phyloP scores from a whole-genome alignment of 331 rosid species.

The Cydonia oblonga region DNA sequence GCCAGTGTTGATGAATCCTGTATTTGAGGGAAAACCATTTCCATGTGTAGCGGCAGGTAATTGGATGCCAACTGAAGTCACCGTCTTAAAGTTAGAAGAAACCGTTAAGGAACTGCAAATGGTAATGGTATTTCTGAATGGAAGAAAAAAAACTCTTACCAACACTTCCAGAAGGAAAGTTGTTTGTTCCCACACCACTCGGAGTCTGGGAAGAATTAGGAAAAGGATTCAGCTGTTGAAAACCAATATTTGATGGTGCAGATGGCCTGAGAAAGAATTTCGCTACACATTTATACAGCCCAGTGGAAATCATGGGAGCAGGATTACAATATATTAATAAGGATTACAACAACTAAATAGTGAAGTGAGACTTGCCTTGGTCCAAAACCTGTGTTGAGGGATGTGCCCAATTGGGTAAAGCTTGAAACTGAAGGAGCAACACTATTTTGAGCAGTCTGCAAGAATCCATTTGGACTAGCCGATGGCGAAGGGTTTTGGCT shows the following conservation, averaged over 20 bases:
- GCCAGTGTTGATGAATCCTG: conserved; percentile 23
- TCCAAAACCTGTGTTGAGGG: conserved; percentile 39
- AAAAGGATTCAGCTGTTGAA: conserved; percentile 24
- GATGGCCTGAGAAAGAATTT: conserved; percentile 36
- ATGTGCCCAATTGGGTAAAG: conserved; percentile 66
- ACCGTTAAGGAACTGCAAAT: background rate
- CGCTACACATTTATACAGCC: background rate
- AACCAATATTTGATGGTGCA: conserved; percentile 25
- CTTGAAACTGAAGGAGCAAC: conserved; percentile 66
- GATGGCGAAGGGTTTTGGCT: conserved; percentile 32
- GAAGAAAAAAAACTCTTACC: conserved; percentile 5
- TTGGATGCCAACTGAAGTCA: conserved; percentile 21
- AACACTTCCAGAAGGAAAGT: conserved; percentile 14
- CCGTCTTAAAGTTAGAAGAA: background rate
- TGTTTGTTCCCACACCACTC: conserved; percentile 14
- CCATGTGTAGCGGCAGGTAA: conserved; percentile 18
- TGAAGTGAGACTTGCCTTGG: conserved; percentile 19
- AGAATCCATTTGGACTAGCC: conserved; percentile 36
- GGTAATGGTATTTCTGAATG: background rate
- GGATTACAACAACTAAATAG: background rate
- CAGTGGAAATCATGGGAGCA: background rate
- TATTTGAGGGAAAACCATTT: conserved; percentile 24
- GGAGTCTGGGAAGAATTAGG: conserved; percentile 28
- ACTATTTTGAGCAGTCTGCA: conserved; percentile 31
- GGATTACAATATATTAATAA: background rate